phyloP scores from a whole-genome alignment of 768 basidiomycete species.

The Goffeauzyma gilvescens region DNA sequence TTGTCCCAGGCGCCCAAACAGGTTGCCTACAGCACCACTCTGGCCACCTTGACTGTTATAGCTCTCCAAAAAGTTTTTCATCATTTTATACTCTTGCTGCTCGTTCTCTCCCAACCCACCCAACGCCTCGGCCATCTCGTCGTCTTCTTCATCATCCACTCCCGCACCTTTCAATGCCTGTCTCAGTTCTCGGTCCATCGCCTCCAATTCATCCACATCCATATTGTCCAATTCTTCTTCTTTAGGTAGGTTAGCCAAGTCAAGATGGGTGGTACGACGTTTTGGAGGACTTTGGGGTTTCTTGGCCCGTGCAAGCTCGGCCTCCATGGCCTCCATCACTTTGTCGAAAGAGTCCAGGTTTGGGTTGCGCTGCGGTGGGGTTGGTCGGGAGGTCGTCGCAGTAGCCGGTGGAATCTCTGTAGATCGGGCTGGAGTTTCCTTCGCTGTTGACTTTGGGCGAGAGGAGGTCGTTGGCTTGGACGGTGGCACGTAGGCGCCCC shows the following conservation, averaged over 20 bases:
- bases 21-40: constrained; percentile 74
- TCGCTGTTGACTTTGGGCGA: no score
- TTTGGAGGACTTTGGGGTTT: constrained; percentile 16
- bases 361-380: constrained; percentile 36
- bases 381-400: no score
- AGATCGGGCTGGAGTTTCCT: neutral
- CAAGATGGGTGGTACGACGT: constrained; percentile 8
- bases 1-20: constrained; percentile 60
- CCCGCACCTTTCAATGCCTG: constrained; percentile 40
- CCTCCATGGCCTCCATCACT: constrained; percentile 91
- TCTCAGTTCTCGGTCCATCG: constrained; percentile 74
- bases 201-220: constrained; percentile 48
- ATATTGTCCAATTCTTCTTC: constrained; percentile 38
- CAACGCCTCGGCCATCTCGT: constrained; percentile 20
- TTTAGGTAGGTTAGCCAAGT: constrained; percentile 23
- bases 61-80: constrained; percentile 93
- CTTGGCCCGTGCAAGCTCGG: constrained; percentile 40
- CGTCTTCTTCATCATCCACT: constrained; percentile 34
- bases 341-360: constrained; percentile 81
- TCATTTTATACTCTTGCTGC: constrained; percentile 58
- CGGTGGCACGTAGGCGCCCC: constrained; percentile 39
- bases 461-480: neutral
- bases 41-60: constrained; percentile 79
- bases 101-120: constrained; percentile 19
- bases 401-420: neutral